Base-by-base conservation (phyloP, 2,329 filamentous ascomycete genomes). In the Arachnopeziza araneosa region DNA sequence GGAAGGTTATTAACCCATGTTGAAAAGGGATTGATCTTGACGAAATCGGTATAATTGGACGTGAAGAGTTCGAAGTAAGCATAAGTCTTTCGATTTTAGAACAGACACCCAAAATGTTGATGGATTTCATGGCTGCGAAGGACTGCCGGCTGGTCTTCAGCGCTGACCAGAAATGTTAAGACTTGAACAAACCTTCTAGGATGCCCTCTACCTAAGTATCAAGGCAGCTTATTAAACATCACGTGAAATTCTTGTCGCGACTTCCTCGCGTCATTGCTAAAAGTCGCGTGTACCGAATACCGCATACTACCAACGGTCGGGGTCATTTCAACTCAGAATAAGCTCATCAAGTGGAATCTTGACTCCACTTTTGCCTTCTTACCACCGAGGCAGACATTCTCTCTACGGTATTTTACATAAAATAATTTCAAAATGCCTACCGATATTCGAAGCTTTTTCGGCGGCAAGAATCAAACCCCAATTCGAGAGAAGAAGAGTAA, bases 391-490 rank as follows among this genome's bases (percentile, higher is more conserved):
- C 10, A 14, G 36, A 4, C 12, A 14, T 49, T 22, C 44, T 30
- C 22, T 52, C 9, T 9, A 30, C 4, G 50, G 17, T 17, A 3
- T 14, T 52, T n/a, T 22, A 22, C 26, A 30, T 9, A 30, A 5
- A 49, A 6, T 9, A 4, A 24, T 23, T 21, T 51, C 59, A 68
- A 53, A 51, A 96, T 96, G 92, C 85, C 92, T 57, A 91, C 66
- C 63, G 93, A 98, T 75, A 98, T 97, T 70, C 84, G 93, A 71
- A 91, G 82, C 68, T 98, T 97, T 76, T 97, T 98, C 78, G 86
- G 88, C 58, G 85, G 89, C 63, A 92, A 92, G 74, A 84, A 85
- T 56, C 81, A 83, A 64, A 77, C 81, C 52, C 77, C 82, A 19
- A 75, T 79, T 61, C 75, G 75, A 64, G 73, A 75, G 65, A 77